A percentile compares a stretch with the other conserved stretches of the same genome.
phyloP scores from a whole-genome alignment of 805 yeast species.

The Hanseniaspora pseudoguilliermondii region DNA sequence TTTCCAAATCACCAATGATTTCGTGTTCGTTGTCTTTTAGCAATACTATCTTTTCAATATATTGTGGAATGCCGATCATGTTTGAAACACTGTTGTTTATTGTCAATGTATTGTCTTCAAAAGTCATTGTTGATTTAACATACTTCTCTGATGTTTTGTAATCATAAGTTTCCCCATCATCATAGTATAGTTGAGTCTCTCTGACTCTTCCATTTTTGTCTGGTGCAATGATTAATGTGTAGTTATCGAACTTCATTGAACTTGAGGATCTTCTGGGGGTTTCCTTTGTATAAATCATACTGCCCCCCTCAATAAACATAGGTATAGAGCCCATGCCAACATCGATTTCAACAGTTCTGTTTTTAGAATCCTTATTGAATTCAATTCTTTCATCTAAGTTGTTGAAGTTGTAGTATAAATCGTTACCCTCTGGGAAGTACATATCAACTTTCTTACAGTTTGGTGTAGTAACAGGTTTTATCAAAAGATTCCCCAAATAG shows the following conservation, averaged over 20 bases:
- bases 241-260: slow-evolving; percentile 69
- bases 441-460: slow-evolving; percentile 30
- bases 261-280: slow-evolving; percentile 69
- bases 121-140: slow-evolving; percentile 32
- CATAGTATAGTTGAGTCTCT: slow-evolving; percentile 53
- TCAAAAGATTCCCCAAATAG: slow-evolving; percentile 65
- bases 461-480: slow-evolving; percentile 65
- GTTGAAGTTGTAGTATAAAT: slow-evolving; percentile 44
- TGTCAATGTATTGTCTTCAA: slow-evolving; percentile 27
- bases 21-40: slow-evolving; percentile 12
- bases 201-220: slow-evolving; percentile 37
- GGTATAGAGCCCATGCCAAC: slow-evolving; percentile 56
- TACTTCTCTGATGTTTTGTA: slow-evolving; percentile 39
- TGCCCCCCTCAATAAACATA: slow-evolving; percentile 64
- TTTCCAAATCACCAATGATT: slow-evolving; percentile 38
- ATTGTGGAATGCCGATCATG: background rate
- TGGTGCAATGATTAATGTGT: slow-evolving; percentile 55
- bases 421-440: slow-evolving; percentile 32
- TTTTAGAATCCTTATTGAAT: slow-evolving; percentile 25
- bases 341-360: slow-evolving; percentile 21
- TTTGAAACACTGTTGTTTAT: background rate
- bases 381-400: slow-evolving; percentile 28
- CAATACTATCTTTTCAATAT: slow-evolving; percentile 9
- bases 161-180: slow-evolving; percentile 69
- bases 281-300: slow-evolving; percentile 52